Conservation (phyloP, 129 eudicot species). For the Smallanthus sonchifolius region DNA sequence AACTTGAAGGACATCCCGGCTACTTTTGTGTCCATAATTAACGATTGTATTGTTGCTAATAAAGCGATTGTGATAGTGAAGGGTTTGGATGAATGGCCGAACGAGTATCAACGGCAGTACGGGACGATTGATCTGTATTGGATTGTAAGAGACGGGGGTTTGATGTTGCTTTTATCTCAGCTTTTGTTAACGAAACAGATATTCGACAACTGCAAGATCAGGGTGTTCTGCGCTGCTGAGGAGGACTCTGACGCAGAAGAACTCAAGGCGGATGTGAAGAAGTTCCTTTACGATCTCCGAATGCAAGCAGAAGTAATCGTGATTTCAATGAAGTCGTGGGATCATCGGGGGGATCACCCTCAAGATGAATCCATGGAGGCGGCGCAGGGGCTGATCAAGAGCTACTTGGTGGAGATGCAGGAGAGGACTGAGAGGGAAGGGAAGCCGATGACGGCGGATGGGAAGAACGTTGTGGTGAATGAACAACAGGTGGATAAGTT, state of each 20-base stretch:
- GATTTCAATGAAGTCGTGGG: slow-evolving; percentile 93
- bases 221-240: slow-evolving; percentile 92
- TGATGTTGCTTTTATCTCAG: slow-evolving; percentile 95
- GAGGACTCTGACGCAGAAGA: slow-evolving; percentile 94
- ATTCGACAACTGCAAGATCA: slow-evolving; percentile 94
- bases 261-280: slow-evolving; percentile 88
- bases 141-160: slow-evolving; percentile 98
- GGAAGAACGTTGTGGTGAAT: slow-evolving; percentile 65
- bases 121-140: slow-evolving; percentile 97
- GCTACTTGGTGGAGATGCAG: slow-evolving; percentile 56
- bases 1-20: slow-evolving; percentile 83
- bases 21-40: slow-evolving; percentile 89
- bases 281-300: slow-evolving; percentile 90
- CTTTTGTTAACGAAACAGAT: slow-evolving; percentile 90
- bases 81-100: slow-evolving; percentile 99
- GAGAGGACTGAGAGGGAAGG: slow-evolving; percentile 47
- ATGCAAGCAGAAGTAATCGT: slow-evolving; percentile 98
- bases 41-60: slow-evolving; percentile 94
- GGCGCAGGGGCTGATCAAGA: slow-evolving; percentile 67
- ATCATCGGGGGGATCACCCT: slow-evolving; percentile 41
- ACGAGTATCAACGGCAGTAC: slow-evolving; percentile 84
- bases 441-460: slow-evolving; percentile 65
- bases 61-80: slow-evolving; percentile 97
- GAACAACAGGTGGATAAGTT: slow-evolving; percentile 95
- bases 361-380: slow-evolving; percentile 92